Evolutionary conservation across 225 moss, liverwort and hornwort genomes (phyloP).

Genomic region (Sphagnum tenellum): DNA sequence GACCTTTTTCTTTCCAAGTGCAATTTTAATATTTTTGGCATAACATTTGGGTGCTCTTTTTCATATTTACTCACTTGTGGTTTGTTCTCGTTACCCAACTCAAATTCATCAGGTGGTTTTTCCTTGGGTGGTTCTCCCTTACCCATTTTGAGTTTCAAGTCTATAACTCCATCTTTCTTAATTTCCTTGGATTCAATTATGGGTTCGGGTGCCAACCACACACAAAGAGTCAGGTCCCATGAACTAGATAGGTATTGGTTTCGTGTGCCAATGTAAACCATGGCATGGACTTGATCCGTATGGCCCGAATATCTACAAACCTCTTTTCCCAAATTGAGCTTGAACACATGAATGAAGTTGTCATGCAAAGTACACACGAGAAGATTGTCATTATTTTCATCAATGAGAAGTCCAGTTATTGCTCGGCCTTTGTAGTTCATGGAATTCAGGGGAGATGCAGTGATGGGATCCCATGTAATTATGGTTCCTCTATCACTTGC

Average conservation of each 20-base stretch:
- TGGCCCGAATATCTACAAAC: slow-evolving; percentile 56
- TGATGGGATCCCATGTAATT: slow-evolving; percentile 46
- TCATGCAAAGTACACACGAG: slow-evolving; percentile 46
- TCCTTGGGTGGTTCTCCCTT: slow-evolving; percentile 12
- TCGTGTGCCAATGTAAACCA: slow-evolving; percentile 45
- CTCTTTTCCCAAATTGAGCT: slow-evolving; percentile 20
- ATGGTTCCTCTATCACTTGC: slow-evolving; percentile 42
- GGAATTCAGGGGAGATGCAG: slow-evolving; percentile 18
- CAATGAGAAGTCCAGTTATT: slow-evolving; percentile 50
- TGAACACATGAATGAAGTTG: slow-evolving; percentile 37
- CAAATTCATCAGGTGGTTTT: slow-evolving; percentile 28
- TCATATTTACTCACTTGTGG: slow-evolving; percentile 43
- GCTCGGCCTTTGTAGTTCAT: slow-evolving; percentile 36
- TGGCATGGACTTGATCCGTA: slow-evolving; percentile 59
- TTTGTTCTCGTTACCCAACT: slow-evolving; percentile 29
- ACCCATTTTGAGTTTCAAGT: background rate
- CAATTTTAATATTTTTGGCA: slow-evolving; percentile 26
- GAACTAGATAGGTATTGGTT: slow-evolving; percentile 69
- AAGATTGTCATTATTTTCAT: slow-evolving; percentile 44
- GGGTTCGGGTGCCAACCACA: slow-evolving; percentile 48
- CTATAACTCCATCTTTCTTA: slow-evolving; percentile 21
- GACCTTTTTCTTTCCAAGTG: slow-evolving; percentile 4
- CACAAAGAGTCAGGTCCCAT: slow-evolving; percentile 60
- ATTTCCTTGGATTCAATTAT: slow-evolving; percentile 10
- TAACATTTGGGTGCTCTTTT: slow-evolving; percentile 36